These are phyloP conservation scores for Lasiodiplodia gonubiensis DNA, from an alignment of 2,329 filamentous ascomycete genomes.

Conservation along the genomic window DNA sequence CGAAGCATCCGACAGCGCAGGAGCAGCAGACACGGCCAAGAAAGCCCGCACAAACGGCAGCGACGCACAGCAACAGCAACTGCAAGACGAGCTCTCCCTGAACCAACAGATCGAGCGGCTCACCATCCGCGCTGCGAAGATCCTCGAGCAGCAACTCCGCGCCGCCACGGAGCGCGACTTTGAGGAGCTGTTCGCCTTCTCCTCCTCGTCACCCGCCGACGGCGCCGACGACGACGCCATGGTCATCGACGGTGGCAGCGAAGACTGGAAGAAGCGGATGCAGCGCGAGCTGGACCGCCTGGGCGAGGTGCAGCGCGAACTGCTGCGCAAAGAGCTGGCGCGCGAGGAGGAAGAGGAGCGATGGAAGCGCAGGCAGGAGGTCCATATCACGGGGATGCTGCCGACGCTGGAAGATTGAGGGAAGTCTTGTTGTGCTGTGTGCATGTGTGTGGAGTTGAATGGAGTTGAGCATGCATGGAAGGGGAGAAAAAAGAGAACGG, in stretches of 20 bases:
- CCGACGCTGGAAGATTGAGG: conserved; percentile 32
- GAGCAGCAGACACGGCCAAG: conserved; percentile 39
- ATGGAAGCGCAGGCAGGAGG: conserved; percentile 26
- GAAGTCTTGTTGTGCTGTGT: neutral
- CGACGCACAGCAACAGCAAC: conserved; percentile 35
- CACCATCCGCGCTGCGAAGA: conserved; percentile 44
- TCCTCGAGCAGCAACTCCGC: conserved; percentile 50
- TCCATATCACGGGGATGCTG: conserved; percentile 42
- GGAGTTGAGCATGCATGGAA: neutral
- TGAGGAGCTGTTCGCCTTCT: conserved; percentile 32
- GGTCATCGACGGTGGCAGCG: conserved; percentile 32
- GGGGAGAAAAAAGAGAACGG: neutral
- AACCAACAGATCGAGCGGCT: conserved; percentile 37
- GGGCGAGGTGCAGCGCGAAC: conserved; percentile 42
- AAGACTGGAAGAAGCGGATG: conserved; percentile 35
- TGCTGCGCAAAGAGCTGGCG: conserved; percentile 36
- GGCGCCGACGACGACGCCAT: conserved; percentile 20
- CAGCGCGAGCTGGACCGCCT: conserved; percentile 43
- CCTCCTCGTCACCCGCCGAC: neutral
- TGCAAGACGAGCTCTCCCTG: conserved; percentile 32
- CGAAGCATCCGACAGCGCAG: conserved; percentile 38
- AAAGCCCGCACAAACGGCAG: conserved; percentile 37
- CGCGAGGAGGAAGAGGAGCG: conserved; percentile 32
- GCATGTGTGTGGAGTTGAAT: neutral
- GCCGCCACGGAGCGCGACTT: conserved; percentile 44